Evolutionary conservation across 2,329 filamentous ascomycete species (phyloP), one percentile per base, ranked within the genome.

Genomic region (Chaetomium globosum): DNA sequence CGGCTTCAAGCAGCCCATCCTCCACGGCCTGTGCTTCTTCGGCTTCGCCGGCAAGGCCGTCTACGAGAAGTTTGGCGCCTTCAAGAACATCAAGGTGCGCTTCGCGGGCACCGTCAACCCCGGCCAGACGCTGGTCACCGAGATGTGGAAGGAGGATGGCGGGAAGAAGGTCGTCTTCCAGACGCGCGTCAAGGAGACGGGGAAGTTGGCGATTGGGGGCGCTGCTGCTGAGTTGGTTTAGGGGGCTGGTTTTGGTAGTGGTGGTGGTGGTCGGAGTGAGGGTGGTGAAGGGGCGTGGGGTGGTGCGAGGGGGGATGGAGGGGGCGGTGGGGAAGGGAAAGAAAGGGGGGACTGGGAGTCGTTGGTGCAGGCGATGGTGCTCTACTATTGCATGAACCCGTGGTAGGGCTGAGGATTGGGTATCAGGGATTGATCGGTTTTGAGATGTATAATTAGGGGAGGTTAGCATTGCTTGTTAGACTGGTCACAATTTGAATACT

Each of bases 21-120:
- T 99, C 61, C 95, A 99, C 81, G 95, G 95, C n/a, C 87, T 99
- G 46, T 97, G 93, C 85, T 95, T 89, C 76, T 94, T 99, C 74
- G 95, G 95, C 71, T 87, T 98, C 70, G 89, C 91, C 19, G 92
- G 89, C 70, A 97, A 97, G 84, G 93, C 94, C 66, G 87, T 99
- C 48, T 90, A 93, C 76, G 86, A 92, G 79, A 65, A 72, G 68
- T 98, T 88, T 74, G 95, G 95, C 4, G 80, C 85, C 55, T 93
- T 90, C 81, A 92, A 90, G 83, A 96, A 93, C 81, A 88, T 97
- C 81, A 97, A 97, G 84, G 93, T 96, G 28, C 84, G 93, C 69
- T 97, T 97, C 76, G 92, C 92, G 1, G 92, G 93, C 63, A 88
- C 90, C 10, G 93, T 97, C 13, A 77, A 93, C 64, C 93, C 92